phyloP scores from a whole-genome alignment of 306 rosid species.

The Dalbergia cochinchinensis region DNA sequence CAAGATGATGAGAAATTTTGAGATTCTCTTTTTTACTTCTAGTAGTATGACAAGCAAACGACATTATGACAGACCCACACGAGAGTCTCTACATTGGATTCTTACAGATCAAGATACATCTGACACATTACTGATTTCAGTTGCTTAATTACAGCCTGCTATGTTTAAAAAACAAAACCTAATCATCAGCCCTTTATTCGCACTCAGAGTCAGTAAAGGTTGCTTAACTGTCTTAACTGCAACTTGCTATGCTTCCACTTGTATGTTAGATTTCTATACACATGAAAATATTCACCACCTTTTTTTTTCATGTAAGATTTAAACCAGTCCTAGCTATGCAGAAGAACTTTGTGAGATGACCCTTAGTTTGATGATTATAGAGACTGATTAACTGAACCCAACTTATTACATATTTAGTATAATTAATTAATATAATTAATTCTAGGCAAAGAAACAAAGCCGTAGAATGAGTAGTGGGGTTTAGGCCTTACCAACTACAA shows the following conservation, averaged over 20 bases:
- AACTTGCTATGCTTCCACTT: conserved; percentile 20
- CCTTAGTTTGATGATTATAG: conserved; percentile 32
- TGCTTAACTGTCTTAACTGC: background rate
- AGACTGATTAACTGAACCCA: background rate
- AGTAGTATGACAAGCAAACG: background rate
- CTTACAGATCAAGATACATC: conserved; percentile 43
- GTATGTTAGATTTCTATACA: background rate
- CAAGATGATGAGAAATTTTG: conserved; percentile 11
- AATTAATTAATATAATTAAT: background rate
- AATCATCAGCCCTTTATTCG: background rate
- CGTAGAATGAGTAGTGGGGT: conserved; percentile 13
- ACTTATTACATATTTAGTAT: background rate
- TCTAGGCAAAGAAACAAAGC: conserved; percentile 21
- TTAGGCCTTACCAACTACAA: conserved; percentile 29
- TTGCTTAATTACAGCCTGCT: conserved; percentile 12
- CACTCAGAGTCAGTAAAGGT: conserved; percentile 2
- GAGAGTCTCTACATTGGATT: conserved; percentile 73
- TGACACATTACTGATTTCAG: conserved; percentile 48
- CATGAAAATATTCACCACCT: background rate
- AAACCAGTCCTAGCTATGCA: too few species aligned
- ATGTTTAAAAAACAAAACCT: conserved; percentile 1
- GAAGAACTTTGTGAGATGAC: too few species aligned
- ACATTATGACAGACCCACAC: conserved; percentile 54
- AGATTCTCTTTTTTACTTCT: conserved; percentile 28
- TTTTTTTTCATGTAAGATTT: too few species aligned